Evolutionary conservation across 1,139 yeast genomes (phyloP), one percentile per base, ranked within the genome.

Genomic region (Blastobotrys petasosporus): DNA sequence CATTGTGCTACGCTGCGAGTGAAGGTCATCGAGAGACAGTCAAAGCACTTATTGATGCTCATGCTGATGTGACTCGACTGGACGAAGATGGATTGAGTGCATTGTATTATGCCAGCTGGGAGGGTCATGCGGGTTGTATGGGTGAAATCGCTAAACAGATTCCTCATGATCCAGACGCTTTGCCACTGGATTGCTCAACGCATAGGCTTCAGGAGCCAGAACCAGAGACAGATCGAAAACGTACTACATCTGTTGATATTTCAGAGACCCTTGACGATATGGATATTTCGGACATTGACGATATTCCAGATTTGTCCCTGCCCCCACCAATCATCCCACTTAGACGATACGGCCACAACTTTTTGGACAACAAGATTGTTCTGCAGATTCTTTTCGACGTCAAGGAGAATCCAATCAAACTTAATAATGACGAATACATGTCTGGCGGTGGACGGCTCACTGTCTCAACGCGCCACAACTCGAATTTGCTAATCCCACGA

Each of bases 301-400:
- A 81, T 17, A 90, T 92, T 42, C 98, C 98, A 0, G 96, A 87
- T 57, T 74, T 92, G 48, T 80, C 88, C 32, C 72, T 92, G 47
- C 98, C 98, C 1, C 98, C 98, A 0, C 98, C 98, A 9, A 87
- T 92, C 45, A 79, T 92, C 42, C 98, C 98, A 0, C 70, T 92
- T 46, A 75, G 97, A 58, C 76, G 95, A 55, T 92, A 92, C 61
- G 98, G 98, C 7, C 98, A 92, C 67, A 92, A 88, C 65, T 92
- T 88, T 68, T 69, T 92, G 59, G 97, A 92, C 59, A 86, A 83
- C 61, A 62, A 65, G 46, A 87, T 86, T 2, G 79, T 88, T 54
- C 76, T 92, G 32, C 95, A 90, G 61, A 68, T 92, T 39, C 74
- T 79, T 3, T 77, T 82, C 53, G 80, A 81, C 51, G 77, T 87